Conservation (phyloP, 257 asterid species). For the Handroanthus guayacan region DNA sequence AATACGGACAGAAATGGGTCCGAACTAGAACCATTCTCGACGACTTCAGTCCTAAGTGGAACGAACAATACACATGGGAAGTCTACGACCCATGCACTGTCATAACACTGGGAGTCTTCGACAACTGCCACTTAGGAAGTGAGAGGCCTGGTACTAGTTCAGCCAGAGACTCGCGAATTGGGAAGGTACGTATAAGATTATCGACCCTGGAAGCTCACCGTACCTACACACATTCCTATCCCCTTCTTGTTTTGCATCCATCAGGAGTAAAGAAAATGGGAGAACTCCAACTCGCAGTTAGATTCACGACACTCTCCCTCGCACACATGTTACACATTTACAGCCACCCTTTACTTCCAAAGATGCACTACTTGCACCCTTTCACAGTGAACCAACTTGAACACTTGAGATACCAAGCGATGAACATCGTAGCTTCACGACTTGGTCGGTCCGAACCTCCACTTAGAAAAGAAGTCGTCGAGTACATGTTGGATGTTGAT, state of each 20-base stretch:
- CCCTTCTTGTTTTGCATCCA: slow-evolving; percentile 73
- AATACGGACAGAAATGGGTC: slow-evolving; percentile 84
- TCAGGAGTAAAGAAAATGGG: slow-evolving; percentile 85
- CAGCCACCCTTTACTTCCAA: slow-evolving; percentile 68
- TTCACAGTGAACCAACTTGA: slow-evolving; percentile 74
- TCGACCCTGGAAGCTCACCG: slow-evolving; percentile 69
- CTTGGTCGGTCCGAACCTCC: slow-evolving; percentile 84
- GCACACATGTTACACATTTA: slow-evolving; percentile 61
- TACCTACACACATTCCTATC: slow-evolving; percentile 65
- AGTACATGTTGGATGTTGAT: slow-evolving; percentile 75
- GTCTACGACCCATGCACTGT: slow-evolving; percentile 87
- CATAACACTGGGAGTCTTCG: slow-evolving; percentile 72
- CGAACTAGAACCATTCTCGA: slow-evolving; percentile 73
- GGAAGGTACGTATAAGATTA: slow-evolving; percentile 72
- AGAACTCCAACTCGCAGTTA: slow-evolving; percentile 65
- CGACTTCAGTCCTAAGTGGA: slow-evolving; percentile 69
- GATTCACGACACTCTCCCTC: slow-evolving; percentile 69
- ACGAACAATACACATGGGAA: slow-evolving; percentile 86
- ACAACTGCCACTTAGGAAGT: slow-evolving; percentile 63
- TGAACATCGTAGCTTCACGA: slow-evolving; percentile 68
- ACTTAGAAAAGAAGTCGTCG: slow-evolving; percentile 73
- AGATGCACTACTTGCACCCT: slow-evolving; percentile 80
- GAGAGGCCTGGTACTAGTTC: slow-evolving; percentile 38
- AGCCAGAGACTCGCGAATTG: slow-evolving; percentile 58
- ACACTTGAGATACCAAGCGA: slow-evolving; percentile 70